Evolutionary conservation across 23 red algal genomes (phyloP), one percentile per base, ranked within the genome.

Genomic region (Chondrus crispus): DNA sequence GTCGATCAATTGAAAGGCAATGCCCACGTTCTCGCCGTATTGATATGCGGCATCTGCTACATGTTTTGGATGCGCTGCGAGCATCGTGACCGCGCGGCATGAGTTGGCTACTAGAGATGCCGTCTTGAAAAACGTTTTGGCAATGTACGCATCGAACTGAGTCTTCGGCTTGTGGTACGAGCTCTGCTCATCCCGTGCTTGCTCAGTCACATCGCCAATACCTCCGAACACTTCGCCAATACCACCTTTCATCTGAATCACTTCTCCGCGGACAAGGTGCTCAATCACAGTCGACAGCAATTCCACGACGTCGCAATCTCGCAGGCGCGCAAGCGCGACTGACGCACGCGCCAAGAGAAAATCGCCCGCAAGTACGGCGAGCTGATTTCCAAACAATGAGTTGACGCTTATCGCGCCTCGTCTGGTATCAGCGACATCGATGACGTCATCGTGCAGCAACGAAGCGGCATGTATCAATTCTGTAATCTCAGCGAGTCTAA

Each of bases 391-490:
- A 85, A 96, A 96, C 20, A 91, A n/a, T 3, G 94, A 68, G 63
- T 99, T 99, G 38, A 95, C 97, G 18, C 83, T 91, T 52, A 66
- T 40, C 9, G 73, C 84, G n/a, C 88, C 90, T 19, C 97, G 94
- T 5, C 97, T 77, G 5, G 94, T 95, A 36, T 88, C 83, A 11
- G 97, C 88, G 47, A 87, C 97, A 55, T 99, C 97, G 62, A 99
- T 99, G 24, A 99, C 97, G 83, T 99, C 97, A 82, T 99, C 97
- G 80, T 99, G 97, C 1, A 99, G 85, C 20, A 99, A 86, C 28
- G 91, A 95, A 12, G 97, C 97, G 9, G 93, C 91, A 91, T 99
- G 97, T 40, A 99, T 99, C 29, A 99, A 71, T 68, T 99, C 97
- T 7, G 97, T 96, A 64, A 99, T 99, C 49, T 96, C 91, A 14